Percentiles rank a stretch among this genome's conserved stretches.
phyloP scores from a whole-genome alignment of 1,284 basidiomycete species.

The Earliella scabrosa region DNA sequence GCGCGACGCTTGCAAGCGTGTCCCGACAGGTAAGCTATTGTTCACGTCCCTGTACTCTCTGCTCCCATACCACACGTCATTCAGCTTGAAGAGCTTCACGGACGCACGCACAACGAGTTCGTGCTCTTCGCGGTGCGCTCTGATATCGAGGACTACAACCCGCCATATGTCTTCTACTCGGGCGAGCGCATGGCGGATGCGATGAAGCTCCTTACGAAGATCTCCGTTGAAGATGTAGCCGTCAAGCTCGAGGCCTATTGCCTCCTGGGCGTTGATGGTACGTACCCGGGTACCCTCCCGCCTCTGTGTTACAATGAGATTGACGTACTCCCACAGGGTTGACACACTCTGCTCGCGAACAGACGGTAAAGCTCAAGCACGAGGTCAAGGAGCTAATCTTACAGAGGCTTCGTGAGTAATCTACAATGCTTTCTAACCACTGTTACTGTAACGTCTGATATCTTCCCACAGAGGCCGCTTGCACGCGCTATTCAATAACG shows the following conservation, averaged over 20 bases:
- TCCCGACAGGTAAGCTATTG: conserved; percentile 1
- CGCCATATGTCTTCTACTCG: conserved; percentile 17
- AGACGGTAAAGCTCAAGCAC: no score
- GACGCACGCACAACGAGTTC: conserved; percentile 20
- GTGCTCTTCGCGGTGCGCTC: conserved; percentile 10
- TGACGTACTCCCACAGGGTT: no score
- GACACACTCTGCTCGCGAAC: no score
- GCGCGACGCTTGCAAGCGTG: neutral
- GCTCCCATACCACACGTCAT: neutral
- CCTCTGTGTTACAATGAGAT: no score
- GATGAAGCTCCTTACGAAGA: conserved; percentile 2
- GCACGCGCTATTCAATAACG: conserved; percentile 8
- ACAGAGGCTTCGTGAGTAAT: no score
- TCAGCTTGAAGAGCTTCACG: conserved; percentile 18
- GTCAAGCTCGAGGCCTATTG: conserved; percentile 17
- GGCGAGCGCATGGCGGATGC: conserved; percentile 9
- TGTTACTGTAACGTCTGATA: no score
- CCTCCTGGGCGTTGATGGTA: conserved; percentile 17
- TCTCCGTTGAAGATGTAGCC: conserved; percentile 1
- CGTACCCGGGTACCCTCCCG: no score
- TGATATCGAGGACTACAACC: conserved; percentile 2
- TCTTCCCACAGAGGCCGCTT: conserved; percentile 12
- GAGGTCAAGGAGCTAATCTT: no score
- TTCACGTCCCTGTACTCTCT: neutral
- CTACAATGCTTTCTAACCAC: no score